Conservation (phyloP, 129 eudicot species). For the Calendula officinalis region DNA sequence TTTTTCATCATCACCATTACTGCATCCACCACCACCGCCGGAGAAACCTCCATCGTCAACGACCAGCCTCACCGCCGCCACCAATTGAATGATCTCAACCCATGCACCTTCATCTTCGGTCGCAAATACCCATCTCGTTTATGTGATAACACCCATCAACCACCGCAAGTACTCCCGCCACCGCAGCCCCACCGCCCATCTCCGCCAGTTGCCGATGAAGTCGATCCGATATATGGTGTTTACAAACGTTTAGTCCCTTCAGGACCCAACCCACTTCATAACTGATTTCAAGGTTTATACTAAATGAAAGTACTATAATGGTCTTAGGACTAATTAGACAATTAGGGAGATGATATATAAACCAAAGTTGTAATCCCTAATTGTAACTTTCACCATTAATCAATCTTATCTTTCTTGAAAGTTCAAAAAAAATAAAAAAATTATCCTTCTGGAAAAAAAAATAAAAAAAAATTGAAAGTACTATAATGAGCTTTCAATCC, state of each 20-base stretch:
- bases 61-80: conserved; percentile 22
- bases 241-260: conserved; percentile 84
- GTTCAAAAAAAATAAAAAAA: no score
- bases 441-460: no score
- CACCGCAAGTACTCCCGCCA: conserved; percentile 10
- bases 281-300: conserved; percentile 21
- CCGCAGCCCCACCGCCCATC: conserved; percentile 18
- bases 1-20: conserved; percentile 16
- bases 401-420: no score
- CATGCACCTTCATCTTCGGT: conserved; percentile 29
- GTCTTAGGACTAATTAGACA: conserved; percentile 29
- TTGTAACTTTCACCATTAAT: no score
- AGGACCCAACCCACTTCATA: conserved; percentile 95
- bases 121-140: conserved; percentile 20
- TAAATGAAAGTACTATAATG: no score
- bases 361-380: no score
- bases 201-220: conserved; percentile 37
- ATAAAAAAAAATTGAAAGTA: no score
- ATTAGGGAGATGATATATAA: no score
- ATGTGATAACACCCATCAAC: conserved; percentile 15
- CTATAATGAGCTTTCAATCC: no score
- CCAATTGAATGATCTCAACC: conserved; percentile 22
- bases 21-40: conserved; percentile 23
- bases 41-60: conserved; percentile 13
- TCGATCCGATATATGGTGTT: conserved; percentile 81